Conservation (phyloP, 2,329 filamentous ascomycete genomes). For the Epichloe coenophiala region DNA sequence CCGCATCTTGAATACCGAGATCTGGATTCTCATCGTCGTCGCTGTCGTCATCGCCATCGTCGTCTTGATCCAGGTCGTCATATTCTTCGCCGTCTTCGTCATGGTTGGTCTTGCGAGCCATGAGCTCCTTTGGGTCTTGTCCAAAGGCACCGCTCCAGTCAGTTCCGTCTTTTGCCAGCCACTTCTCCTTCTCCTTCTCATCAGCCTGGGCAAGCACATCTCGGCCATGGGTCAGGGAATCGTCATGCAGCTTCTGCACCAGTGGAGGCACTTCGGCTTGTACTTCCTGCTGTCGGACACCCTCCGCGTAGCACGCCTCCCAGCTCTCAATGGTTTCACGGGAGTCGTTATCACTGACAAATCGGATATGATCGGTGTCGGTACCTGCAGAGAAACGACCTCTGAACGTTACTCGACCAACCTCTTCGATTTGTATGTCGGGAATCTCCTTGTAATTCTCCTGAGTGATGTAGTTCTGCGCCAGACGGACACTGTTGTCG, state of each 20-base stretch:
- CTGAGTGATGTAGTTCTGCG: conserved; percentile 85
- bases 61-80: conserved; percentile 24
- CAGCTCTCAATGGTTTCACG: conserved; percentile 90
- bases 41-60: conserved; percentile 5
- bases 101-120: conserved; percentile 21
- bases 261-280: conserved; percentile 57
- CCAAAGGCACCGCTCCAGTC: conserved; percentile 86
- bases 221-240: conserved; percentile 64
- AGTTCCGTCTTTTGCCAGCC: conserved; percentile 65
- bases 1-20: conserved; percentile 47
- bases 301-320: conserved; percentile 83
- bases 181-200: conserved; percentile 60
- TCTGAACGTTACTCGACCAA: conserved; percentile 74
- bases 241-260: conserved; percentile 65
- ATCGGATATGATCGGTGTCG: conserved; percentile 70
- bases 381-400: conserved; percentile 82
- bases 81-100: conserved; percentile 23
- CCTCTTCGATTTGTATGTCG: conserved; percentile 62
- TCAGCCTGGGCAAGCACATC: conserved; percentile 65
- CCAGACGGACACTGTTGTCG: conserved; percentile 58
- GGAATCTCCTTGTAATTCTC: conserved; percentile 57
- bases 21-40: conserved; percentile 27
- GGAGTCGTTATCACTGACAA: conserved; percentile 75
- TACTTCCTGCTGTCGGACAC: conserved; percentile 61
- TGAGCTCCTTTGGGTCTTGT: conserved; percentile 48